Base-by-base conservation (phyloP, 225 moss, liverwort and hornwort genomes). In the Bryum argenteum region DNA sequence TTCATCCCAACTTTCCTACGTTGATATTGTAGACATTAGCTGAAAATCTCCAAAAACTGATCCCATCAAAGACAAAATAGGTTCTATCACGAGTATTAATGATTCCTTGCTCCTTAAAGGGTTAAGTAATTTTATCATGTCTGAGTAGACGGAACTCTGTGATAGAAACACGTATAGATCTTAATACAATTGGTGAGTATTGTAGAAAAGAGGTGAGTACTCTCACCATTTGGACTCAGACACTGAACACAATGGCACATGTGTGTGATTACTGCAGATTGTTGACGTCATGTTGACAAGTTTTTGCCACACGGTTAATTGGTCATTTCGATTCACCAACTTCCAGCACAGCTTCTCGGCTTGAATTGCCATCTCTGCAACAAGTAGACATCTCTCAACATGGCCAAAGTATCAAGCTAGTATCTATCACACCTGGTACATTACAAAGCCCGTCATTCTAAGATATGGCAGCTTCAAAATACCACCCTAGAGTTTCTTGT, bases 1-100 rank as follows among this genome's bases (percentile, higher is more conserved):
- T 83, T 76, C 76, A 79, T 75, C 70, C 54, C 69, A 63, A 77
- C 81, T 72, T 79, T 81, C 89, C 89, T 89, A 66, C 67, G 78
- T 78, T 24, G 68, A 12, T 59, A 64, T 47, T 65, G 42, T 63
- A 41, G 12, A 48, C 48, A 68, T 75, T 68, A 75, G 60, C 9
- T 67, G 58, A 67, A n/a, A 33, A 58, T 15, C 23, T n/a, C n/a
- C n/a, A n/a, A n/a, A 28, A 28, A 2, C 7, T 4, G 33, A 33
- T 4, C 7, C 33, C 33, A 33, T 33, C 7, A 33, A 33, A 33
- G 33, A 33, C 33, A 4, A 33, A 4, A 33, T 33, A 33, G 33
- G 33, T 33, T 33, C 7, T 33, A 33, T 33, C 33, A 33, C 33
- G 5, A 33, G 33, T 5, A 4, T 33, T 33, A 5, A 33, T 33